Conservation (phyloP, 768 basidiomycete species). For the Phylloporus sp. region DNA sequence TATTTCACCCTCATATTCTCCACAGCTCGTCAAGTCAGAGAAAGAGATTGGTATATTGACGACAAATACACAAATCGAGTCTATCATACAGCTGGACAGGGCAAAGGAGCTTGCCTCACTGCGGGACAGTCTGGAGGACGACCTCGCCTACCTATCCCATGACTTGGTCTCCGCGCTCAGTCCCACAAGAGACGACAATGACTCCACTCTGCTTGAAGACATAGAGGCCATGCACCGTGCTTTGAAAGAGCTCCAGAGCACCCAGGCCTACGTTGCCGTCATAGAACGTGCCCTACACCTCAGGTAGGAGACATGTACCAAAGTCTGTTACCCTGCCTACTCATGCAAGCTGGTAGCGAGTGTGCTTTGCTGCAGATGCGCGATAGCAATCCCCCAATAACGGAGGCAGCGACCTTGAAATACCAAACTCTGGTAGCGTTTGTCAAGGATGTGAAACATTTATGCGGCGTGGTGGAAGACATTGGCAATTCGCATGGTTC, state of each 20-base stretch:
- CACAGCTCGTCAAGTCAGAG: slow-evolving; percentile 56
- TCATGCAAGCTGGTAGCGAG: slow-evolving; percentile 41
- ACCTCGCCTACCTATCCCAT: slow-evolving; percentile 60
- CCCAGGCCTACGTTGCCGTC: slow-evolving; percentile 71
- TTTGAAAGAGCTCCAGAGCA: slow-evolving; percentile 70
- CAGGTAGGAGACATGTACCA: slow-evolving; percentile 46
- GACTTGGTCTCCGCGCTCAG: slow-evolving; percentile 55
- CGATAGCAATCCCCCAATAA: slow-evolving; percentile 35
- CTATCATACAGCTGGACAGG: slow-evolving; percentile 48
- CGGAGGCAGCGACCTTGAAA: slow-evolving; percentile 42
- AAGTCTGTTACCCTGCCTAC: neutral
- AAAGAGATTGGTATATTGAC: slow-evolving; percentile 44
- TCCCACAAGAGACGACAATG: slow-evolving; percentile 39
- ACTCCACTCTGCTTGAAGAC: slow-evolving; percentile 71
- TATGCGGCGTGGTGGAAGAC: slow-evolving; percentile 44
- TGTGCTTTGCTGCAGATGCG: slow-evolving; percentile 51
- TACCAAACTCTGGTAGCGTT: slow-evolving; percentile 63
- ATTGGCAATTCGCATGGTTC: slow-evolving; percentile 40
- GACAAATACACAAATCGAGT: slow-evolving; percentile 41
- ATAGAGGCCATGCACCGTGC: slow-evolving; percentile 74
- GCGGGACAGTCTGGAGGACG: slow-evolving; percentile 73
- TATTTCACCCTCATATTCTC: slow-evolving; percentile 26
- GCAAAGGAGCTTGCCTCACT: slow-evolving; percentile 74
- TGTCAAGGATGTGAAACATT: slow-evolving; percentile 42
- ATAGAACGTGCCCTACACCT: slow-evolving; percentile 65